Evolutionary conservation across 768 basidiomycete species (phyloP), one percentile per base, ranked within the genome.

Genomic region (Agaricus blazei): DNA sequence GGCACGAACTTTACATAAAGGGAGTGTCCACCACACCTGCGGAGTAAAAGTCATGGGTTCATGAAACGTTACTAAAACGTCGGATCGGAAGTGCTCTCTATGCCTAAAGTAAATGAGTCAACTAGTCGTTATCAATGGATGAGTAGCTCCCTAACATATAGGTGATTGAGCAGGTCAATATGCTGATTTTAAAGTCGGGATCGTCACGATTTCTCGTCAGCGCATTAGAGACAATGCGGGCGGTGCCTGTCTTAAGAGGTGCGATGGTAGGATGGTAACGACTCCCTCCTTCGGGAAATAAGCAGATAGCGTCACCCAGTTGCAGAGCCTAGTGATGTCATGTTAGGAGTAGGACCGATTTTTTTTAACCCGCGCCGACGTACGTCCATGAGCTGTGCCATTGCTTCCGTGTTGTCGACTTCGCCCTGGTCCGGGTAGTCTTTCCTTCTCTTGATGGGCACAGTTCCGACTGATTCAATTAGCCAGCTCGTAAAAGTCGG

Each of bases 401-500:
- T 90, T 26, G 77, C 81, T 1, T 79, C 73, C 1, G 77, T 74
- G 65, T 95, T 95, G 67, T 94, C 84, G 0, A 72, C 73, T 12
- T 67, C 70, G 3, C 71, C 77, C 46, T 84, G 80, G 40, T 29
- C 31, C 0, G 59, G 59, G 60, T 77, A 80, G 64, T 95, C 93
- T 60, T 87, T 91, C 51, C 81, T 76, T 56, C 93, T 77, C 64
- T 85, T 81, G 43, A 95, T 81, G 1, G 93, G 93, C 2, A 95
- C 79, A 1, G 93, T 93, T 11, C 93, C 93, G 9, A 88, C 88
- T 15, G 85, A 84, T 67, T 93, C 90, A 48, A 95, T 91, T 19
- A 95, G 77, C 92, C 93, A 93, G 59, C 87, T 90, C 7, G 88
- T 91, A 67, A 95, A 91, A 2, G 90, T 94, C 60, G 68, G 80